Evolutionary conservation across 176 grass and related monocot genomes (phyloP).

Genomic region (Carex kokanica): DNA sequence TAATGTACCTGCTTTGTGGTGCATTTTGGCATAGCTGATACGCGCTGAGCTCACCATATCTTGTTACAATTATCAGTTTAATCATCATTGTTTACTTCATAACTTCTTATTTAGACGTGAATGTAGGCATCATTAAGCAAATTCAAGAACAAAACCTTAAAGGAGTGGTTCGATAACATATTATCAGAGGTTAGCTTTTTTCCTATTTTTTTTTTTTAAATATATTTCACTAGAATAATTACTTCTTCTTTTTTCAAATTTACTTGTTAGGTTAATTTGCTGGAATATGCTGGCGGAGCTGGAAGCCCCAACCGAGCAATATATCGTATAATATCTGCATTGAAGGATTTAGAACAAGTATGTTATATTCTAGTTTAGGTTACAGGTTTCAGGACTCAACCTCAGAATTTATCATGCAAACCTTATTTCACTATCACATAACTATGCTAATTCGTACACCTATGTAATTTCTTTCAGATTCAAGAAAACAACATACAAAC

Average conservation of each 20-base stretch:
- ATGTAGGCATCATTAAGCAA: conserved; percentile 54
- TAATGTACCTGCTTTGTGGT: neutral
- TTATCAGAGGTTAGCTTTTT: conserved; percentile 48
- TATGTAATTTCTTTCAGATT: conserved; percentile 39
- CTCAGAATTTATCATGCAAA: neutral
- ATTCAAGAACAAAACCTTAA: conserved; percentile 62
- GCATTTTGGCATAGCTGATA: neutral
- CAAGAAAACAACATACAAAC: conserved; percentile 51
- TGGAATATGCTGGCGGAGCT: conserved; percentile 31
- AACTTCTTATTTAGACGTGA: conserved; percentile 7
- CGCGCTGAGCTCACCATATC: neutral
- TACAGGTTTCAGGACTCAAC: neutral
- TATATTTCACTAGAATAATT: neutral
- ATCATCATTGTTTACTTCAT: neutral
- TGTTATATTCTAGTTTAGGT: conserved; percentile 6
- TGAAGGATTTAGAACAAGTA: conserved; percentile 61
- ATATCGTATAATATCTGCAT: conserved; percentile 52
- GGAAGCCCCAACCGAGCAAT: conserved; percentile 56
- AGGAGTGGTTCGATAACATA: conserved; percentile 54
- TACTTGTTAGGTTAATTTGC: conserved; percentile 44
- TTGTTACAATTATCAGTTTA: neutral
- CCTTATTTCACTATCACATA: conserved; percentile 16
- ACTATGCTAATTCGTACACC: neutral
- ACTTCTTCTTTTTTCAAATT: conserved; percentile 17
- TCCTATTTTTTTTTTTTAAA: neutral